phyloP scores from a whole-genome alignment of 176 grass and related monocot species.

The Cocos nucifera region DNA sequence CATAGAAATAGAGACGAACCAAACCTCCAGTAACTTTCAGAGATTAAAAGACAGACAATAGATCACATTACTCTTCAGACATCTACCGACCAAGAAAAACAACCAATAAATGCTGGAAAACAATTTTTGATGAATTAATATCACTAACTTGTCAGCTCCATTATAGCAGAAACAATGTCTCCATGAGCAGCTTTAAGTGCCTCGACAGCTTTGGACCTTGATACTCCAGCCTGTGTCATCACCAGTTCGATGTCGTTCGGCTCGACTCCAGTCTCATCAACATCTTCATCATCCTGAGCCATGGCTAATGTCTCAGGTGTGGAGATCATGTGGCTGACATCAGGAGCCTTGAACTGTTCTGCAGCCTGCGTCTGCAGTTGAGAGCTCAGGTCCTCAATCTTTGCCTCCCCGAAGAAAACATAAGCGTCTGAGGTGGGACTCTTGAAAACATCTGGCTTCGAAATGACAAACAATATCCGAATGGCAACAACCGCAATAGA shows the following conservation, averaged over 20 bases:
- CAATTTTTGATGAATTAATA: too few species aligned
- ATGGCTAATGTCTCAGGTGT: not conserved
- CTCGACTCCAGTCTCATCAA: constrained; percentile 4
- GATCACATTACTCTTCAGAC: too few species aligned
- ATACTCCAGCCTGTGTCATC: constrained; percentile 11
- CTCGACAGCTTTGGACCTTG: constrained; percentile 8
- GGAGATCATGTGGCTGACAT: constrained; percentile 7
- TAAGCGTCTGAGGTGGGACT: constrained; percentile 10
- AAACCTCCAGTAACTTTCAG: too few species aligned
- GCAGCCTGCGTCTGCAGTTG: constrained; percentile 7
- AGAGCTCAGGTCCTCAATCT: constrained; percentile 13
- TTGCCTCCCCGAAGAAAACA: not conserved
- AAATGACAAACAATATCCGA: not conserved
- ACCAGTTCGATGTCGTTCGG: constrained; percentile 13
- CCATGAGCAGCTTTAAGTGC: constrained; percentile 7
- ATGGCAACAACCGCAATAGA: not conserved
- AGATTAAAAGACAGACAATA: too few species aligned
- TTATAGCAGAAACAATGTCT: constrained; percentile 9
- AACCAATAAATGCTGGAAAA: too few species aligned
- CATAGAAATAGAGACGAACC: too few species aligned
- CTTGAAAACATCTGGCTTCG: constrained; percentile 15
- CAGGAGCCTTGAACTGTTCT: constrained; percentile 7
- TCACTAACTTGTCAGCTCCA: constrained; percentile 11
- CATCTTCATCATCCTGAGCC: constrained; percentile 7
- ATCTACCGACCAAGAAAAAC: too few species aligned